Evolutionary conservation across 208 protist species (phyloP), one percentile per base, ranked within the genome.

Genomic region (Phytomonas sp.): DNA sequence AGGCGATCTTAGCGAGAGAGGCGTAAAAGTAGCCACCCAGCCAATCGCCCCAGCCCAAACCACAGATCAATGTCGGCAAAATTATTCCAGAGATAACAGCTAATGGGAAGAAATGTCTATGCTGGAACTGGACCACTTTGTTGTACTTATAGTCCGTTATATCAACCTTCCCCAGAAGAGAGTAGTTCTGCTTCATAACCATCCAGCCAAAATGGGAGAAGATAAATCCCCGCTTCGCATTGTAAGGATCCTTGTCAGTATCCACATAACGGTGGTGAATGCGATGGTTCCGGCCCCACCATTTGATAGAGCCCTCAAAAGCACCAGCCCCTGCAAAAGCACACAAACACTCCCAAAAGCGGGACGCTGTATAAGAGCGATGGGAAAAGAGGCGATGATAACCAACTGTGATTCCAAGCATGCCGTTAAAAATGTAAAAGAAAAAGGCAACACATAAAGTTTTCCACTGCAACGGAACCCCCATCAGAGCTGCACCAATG

Each of bases 171-270:
- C 87, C 86, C 15, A 85, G 81, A 26, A 95, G 78, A 29, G 77
- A 82, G 71, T 87, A 89, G 71, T 95, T 86, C 79, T 95, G 91
- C 84, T 97, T 95, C 77, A 96, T 90, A 60, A 96, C 81, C 83
- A 97, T 93, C 91, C 94, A 97, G 11, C 92, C 94, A 67, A 95
- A 83, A 81, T 97, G 94, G 56, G 88, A 91, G 65, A 88, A 97
- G 60, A 87, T 84, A 71, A 97, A 96, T 30, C 88, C 88, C 60
- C 90, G 83, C 61, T 82, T 91, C 26, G 92, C 88, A 77, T 97
- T 92, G 78, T 97, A 95, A 32, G 94, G 94, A 71, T 97, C 94
- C 72, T 85, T 87, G 30, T 95, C 88, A 0, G 92, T 97, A 76
- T 97, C 94, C 60, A 91, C 80, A 72, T 95, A 93, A 70, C 83